Evolutionary conservation across 2,329 filamentous ascomycete species (phyloP).

Genomic region (Leptographium lundbergii): DNA sequence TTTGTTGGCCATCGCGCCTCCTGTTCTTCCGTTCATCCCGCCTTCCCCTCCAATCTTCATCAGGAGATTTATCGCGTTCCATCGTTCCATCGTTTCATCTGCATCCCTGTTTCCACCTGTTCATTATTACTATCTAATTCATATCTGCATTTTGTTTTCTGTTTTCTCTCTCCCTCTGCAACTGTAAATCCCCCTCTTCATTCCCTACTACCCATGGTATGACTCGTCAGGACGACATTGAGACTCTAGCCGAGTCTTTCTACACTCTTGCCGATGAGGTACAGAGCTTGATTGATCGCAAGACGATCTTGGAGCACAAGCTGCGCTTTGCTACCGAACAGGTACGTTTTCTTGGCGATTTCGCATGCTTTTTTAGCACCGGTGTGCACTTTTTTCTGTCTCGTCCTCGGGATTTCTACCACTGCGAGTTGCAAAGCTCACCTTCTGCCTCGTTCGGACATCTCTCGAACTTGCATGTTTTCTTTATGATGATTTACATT

Average conservation of each 20-base stretch:
- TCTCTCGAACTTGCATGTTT: constrained; percentile 1
- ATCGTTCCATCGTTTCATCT: neutral
- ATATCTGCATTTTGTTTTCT: neutral
- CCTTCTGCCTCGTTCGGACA: neutral
- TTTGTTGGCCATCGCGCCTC: neutral
- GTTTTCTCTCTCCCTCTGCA: neutral
- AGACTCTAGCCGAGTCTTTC: constrained; percentile 52
- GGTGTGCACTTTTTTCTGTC: neutral
- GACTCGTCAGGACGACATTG: constrained; percentile 31
- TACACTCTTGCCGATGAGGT: constrained; percentile 52
- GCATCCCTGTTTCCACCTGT: neutral
- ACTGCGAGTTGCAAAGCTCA: no score
- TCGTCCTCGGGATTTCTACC: neutral
- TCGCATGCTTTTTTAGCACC: neutral
- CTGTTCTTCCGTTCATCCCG: constrained; percentile 1
- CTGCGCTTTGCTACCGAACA: constrained; percentile 54
- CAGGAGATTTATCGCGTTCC: neutral
- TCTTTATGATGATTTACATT: constrained; percentile 37
- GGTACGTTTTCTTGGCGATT: constrained; percentile 28
- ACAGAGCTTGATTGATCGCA: constrained; percentile 48
- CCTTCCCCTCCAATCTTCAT: constrained; percentile 5
- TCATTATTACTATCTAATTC: neutral
- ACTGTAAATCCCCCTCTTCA: constrained; percentile 6
- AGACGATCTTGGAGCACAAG: constrained; percentile 54
- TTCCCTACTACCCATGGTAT: constrained; percentile 20